These are phyloP conservation scores for Hypoxylon rubiginosum DNA, from an alignment of 2,329 filamentous ascomycete genomes.

Conservation along the genomic window DNA sequence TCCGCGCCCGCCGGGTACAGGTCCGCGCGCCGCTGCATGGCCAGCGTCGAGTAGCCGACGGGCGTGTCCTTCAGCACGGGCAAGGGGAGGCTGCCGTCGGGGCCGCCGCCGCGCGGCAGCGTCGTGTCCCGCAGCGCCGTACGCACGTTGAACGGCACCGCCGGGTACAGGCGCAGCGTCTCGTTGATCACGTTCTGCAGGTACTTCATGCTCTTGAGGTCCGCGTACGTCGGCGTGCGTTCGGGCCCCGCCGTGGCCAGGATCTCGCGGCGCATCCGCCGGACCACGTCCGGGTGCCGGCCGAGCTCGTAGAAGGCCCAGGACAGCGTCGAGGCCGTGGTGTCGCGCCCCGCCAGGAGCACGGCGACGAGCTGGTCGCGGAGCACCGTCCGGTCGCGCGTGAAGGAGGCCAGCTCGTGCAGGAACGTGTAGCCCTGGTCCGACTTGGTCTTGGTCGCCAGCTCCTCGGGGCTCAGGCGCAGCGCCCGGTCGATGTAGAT, in stretches of 20 bases:
- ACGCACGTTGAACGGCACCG: conserved; percentile 69
- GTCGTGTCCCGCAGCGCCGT: conserved; percentile 47
- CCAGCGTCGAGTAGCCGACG: conserved; percentile 64
- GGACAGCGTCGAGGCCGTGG: conserved; percentile 75
- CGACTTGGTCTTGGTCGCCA: conserved; percentile 76
- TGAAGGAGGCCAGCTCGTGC: conserved; percentile 80
- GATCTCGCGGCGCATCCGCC: conserved; percentile 73
- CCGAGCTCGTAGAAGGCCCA: conserved; percentile 78
- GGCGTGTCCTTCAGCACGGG: conserved; percentile 62
- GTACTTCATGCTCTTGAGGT: conserved; percentile 79
- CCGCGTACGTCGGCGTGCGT: conserved; percentile 67
- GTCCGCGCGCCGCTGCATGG: conserved; percentile 65
- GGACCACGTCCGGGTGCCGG: conserved; percentile 67
- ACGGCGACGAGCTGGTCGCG: conserved; percentile 83
- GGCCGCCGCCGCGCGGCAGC: conserved; percentile 32
- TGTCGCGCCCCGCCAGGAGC: conserved; percentile 79
- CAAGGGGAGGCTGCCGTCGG: conserved; percentile 54
- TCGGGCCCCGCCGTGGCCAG: conserved; percentile 65
- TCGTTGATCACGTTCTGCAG: conserved; percentile 67
- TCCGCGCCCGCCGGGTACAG: conserved; percentile 69
- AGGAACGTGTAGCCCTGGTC: conserved; percentile 80
- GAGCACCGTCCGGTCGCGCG: conserved; percentile 71
- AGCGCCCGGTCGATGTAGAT: conserved; percentile 83
- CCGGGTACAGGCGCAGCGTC: conserved; percentile 61
- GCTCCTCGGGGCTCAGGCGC: conserved; percentile 75